Base-by-base conservation (phyloP, 2,329 filamentous ascomycete genomes). In the Mariannaea sp. region DNA sequence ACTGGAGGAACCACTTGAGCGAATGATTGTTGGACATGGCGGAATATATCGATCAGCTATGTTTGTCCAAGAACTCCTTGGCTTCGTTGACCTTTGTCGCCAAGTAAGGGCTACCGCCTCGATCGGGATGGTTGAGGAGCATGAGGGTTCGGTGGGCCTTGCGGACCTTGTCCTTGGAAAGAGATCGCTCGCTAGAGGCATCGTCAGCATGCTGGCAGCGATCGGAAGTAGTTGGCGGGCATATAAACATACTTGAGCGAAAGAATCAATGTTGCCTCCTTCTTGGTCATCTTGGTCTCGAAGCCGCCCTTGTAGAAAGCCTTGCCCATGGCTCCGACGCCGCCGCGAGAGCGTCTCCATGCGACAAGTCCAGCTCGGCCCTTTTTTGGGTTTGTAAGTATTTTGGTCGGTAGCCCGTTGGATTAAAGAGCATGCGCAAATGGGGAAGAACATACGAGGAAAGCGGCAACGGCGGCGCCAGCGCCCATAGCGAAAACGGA, bases 291-390 rank as follows among this genome's bases (percentile, higher is more conserved):
- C 75, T 88, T 89, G 56, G 86, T 80, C 77, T 99, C 94, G 71
- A 99, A 99, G n/a, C 94, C 94, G 64, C 94, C 94, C 76, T 97
- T 99, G 82, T 97, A 97, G 71, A 92, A 99, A 35, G 92, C 86
- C 73, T 92, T 92, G 66, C 94, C 94, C 65, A 96, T 78, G 29
- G 89, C 87, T 61, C 88, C 89, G 41, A 89, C 80, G 59, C 87
- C 87, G 58, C 89, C 89, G 58, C 89, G 83, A 55, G 88, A 96
- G 67, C 90, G 85, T 59, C 92, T 86, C 73, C 92, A 84, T 64
- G 94, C 94, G 67, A 97, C 89, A 32, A 96, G 83, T 66, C 92
- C 93, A 56, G 94, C 93, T 70, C 94, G 90, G 62, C 94, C 93
- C 92, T 97, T 67, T 19, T 50, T 17, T 13, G 2, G 16, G 32